phyloP scores from a whole-genome alignment of 768 basidiomycete species.

The Boletellus ananas region DNA sequence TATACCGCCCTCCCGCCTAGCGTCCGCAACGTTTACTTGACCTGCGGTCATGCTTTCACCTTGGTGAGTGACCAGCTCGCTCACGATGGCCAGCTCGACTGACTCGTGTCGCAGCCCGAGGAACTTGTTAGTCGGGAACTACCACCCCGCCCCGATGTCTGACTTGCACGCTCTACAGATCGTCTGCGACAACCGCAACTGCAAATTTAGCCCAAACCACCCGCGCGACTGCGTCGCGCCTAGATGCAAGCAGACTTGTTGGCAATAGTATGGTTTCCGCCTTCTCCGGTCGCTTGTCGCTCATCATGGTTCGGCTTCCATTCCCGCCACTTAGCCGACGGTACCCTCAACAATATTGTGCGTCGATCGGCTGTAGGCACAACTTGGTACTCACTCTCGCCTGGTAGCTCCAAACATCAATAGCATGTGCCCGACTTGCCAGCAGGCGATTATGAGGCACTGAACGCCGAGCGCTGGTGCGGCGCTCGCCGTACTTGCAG shows the following conservation, averaged over 20 bases:
- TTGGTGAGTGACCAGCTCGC: conserved; percentile 31
- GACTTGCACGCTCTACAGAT: conserved; percentile 35
- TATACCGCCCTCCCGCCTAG: conserved; percentile 17
- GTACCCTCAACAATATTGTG: conserved; percentile 47
- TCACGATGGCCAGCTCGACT: conserved; percentile 5
- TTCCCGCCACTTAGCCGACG: conserved; percentile 31
- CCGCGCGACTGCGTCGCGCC: conserved; percentile 41
- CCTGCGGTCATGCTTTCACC: conserved; percentile 46
- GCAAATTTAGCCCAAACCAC: conserved; percentile 56
- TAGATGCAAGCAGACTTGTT: conserved; percentile 41
- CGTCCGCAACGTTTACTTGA: conserved; percentile 45
- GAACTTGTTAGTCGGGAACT: conserved; percentile 27
- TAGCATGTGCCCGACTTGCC: conserved; percentile 41
- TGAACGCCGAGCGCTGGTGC: conserved; percentile 8
- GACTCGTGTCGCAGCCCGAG: conserved; percentile 31
- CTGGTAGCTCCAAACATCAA: conserved; percentile 41
- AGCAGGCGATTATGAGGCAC: conserved; percentile 23
- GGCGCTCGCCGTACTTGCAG: neutral
- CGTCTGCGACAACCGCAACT: conserved; percentile 41
- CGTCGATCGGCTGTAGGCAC: conserved; percentile 8
- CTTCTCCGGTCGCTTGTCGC: conserved; percentile 8
- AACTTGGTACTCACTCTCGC: neutral
- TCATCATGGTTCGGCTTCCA: conserved; percentile 1
- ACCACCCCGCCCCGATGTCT: neutral
- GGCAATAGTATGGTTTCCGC: conserved; percentile 41